These are phyloP conservation scores for Ogataea methanolica DNA, from an alignment of 805 yeast species.

Conservation along the genomic window DNA sequence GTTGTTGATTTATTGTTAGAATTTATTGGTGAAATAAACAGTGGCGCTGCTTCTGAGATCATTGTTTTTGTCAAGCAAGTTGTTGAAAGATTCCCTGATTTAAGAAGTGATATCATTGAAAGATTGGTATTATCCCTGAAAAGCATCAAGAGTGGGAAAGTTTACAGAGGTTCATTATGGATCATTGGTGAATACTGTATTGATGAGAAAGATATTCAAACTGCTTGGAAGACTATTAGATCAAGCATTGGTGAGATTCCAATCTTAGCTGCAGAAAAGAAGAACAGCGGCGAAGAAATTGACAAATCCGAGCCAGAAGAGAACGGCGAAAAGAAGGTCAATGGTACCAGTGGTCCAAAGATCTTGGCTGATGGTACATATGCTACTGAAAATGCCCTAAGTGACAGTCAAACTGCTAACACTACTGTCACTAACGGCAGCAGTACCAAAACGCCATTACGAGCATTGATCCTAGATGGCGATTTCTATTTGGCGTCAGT, in stretches of 20 bases:
- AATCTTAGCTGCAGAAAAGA: slow-evolving; percentile 69
- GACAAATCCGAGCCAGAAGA: slow-evolving; percentile 25
- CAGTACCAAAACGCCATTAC: slow-evolving; percentile 57
- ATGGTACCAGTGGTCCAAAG: slow-evolving; percentile 57
- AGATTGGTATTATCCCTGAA: slow-evolving; percentile 62
- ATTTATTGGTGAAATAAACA: slow-evolving; percentile 77
- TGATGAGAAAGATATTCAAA: slow-evolving; percentile 66
- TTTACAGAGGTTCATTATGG: slow-evolving; percentile 93
- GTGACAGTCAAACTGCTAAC: slow-evolving; percentile 32
- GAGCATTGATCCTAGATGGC: slow-evolving; percentile 78
- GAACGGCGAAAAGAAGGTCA: slow-evolving; percentile 18
- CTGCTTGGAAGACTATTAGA: slow-evolving; percentile 84
- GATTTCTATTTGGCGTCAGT: slow-evolving; percentile 90
- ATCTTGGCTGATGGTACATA: slow-evolving; percentile 98
- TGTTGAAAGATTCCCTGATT: slow-evolving; percentile 82
- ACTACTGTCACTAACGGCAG: slow-evolving; percentile 23
- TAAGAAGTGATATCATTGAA: slow-evolving; percentile 59
- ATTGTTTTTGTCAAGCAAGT: slow-evolving; percentile 91
- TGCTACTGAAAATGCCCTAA: slow-evolving; percentile 87
- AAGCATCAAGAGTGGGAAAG: slow-evolving; percentile 78
- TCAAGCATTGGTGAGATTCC: slow-evolving; percentile 87
- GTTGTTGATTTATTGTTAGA: slow-evolving; percentile 87
- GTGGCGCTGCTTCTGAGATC: slow-evolving; percentile 84
- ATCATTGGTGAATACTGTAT: slow-evolving; percentile 87
- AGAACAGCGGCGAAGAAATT: slow-evolving; percentile 25